Percentiles rank a stretch among this genome's conserved stretches.
Conservation (phyloP, 2,329 filamentous ascomycete genomes). For the Fusarium dimerum region DNA sequence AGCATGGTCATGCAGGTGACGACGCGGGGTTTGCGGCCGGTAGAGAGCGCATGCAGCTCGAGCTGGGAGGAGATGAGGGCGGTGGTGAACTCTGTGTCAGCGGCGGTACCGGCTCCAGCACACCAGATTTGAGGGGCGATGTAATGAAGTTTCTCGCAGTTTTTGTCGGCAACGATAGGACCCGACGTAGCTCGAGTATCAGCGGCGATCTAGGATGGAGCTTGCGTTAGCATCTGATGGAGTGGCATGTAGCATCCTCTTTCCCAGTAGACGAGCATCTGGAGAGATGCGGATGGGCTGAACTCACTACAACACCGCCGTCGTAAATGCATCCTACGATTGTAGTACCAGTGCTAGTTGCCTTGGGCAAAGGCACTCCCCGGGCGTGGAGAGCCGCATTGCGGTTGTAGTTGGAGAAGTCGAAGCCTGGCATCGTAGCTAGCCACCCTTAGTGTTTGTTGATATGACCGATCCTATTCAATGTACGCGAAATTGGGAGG, state of each 20-base stretch:
- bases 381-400: constrained; percentile 93
- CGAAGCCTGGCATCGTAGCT: constrained; percentile 86
- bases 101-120: constrained; percentile 94
- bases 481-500: background rate
- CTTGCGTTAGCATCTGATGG: constrained; percentile 14
- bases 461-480: constrained; percentile 3
- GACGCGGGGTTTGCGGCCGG: constrained; percentile 93
- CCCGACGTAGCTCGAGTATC: constrained; percentile 97
- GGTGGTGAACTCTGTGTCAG: constrained; percentile 98
- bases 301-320: constrained; percentile 86
- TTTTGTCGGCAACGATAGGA: constrained; percentile 99
- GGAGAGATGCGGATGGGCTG: background rate
- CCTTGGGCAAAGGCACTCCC: constrained; percentile 93
- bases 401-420: constrained; percentile 99
- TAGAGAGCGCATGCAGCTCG: constrained; percentile 94
- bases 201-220: constrained; percentile 74
- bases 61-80: constrained; percentile 98
- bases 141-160: constrained; percentile 99
- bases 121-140: constrained; percentile 99
- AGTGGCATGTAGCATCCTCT: background rate
- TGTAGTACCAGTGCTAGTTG: constrained; percentile 97
- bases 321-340: constrained; percentile 98
- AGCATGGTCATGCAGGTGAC: constrained; percentile 99
- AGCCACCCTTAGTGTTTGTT: constrained; percentile 12
- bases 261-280: background rate